Evolutionary conservation across 148 eudicot species (phyloP).

Genomic region (Cornus suecica): DNA sequence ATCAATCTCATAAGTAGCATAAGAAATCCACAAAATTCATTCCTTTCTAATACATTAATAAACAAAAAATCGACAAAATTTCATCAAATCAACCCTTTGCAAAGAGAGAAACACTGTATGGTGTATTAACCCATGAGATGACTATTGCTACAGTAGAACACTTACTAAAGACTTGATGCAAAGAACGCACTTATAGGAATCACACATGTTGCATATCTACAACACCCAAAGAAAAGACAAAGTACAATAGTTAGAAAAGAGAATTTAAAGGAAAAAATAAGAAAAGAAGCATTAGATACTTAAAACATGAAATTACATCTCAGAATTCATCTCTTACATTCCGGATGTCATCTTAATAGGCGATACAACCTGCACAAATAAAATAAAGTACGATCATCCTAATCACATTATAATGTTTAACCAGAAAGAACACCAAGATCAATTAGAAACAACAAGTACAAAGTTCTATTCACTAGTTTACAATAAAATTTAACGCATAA

Average conservation of each 20-base stretch:
- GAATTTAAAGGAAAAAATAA: neutral
- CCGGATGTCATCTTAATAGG: conserved; percentile 95
- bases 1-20: neutral
- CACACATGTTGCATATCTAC: conserved; percentile 79
- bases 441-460: neutral
- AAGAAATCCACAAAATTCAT: neutral
- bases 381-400: neutral
- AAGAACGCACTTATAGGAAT: conserved; percentile 92
- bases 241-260: neutral
- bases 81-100: neutral
- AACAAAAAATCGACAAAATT: neutral
- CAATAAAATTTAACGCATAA: neutral
- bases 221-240: conserved; percentile 10
- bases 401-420: neutral
- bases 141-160: neutral
- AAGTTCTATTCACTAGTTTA: neutral
- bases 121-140: neutral
- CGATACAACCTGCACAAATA: conserved; percentile 69
- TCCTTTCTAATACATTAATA: neutral
- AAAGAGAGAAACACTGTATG: neutral
- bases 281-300: neutral
- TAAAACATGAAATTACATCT: conserved; percentile 4
- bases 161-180: conserved; percentile 83
- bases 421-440: neutral
- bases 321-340: conserved; percentile 69